phyloP scores from a whole-genome alignment of 176 grass and related monocot species.

The barley (Hordeum vulgare) region DNA sequence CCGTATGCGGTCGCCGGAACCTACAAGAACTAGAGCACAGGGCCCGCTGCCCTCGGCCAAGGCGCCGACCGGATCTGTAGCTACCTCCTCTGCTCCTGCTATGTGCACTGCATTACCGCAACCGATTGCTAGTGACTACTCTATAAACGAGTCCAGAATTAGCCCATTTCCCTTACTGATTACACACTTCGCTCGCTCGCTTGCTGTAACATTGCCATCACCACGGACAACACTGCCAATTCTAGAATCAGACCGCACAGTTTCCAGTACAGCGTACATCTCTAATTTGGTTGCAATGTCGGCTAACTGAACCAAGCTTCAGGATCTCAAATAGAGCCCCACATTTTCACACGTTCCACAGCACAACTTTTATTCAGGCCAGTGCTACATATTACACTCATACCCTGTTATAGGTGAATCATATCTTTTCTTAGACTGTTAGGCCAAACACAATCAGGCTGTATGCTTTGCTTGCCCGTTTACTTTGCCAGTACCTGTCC shows the following conservation, averaged over 20 bases:
- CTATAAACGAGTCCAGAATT: background rate
- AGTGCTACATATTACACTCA: too few relatives aligned
- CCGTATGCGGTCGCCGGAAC: background rate
- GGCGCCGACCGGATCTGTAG: background rate
- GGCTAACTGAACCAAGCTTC: too few relatives aligned
- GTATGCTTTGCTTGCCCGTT: too few relatives aligned
- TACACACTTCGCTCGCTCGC: too few relatives aligned
- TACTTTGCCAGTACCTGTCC: background rate
- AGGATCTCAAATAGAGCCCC: background rate
- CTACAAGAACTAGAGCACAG: background rate
- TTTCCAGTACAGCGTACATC: too few relatives aligned
- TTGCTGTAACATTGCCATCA: background rate
- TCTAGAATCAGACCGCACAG: too few relatives aligned
- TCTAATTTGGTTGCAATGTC: too few relatives aligned
- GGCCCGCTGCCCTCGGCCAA: background rate
- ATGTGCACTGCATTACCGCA: background rate
- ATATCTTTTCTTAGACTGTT: background rate
- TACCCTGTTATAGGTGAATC: background rate
- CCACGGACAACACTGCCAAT: background rate
- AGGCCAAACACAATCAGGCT: background rate
- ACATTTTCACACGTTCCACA: background rate
- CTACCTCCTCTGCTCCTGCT: background rate
- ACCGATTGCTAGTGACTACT: background rate
- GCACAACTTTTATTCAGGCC: too few relatives aligned
- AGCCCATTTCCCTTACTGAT: background rate